Base-by-base conservation (phyloP, 1,284 basidiomycete genomes). In the Sphagnurus paluster region DNA sequence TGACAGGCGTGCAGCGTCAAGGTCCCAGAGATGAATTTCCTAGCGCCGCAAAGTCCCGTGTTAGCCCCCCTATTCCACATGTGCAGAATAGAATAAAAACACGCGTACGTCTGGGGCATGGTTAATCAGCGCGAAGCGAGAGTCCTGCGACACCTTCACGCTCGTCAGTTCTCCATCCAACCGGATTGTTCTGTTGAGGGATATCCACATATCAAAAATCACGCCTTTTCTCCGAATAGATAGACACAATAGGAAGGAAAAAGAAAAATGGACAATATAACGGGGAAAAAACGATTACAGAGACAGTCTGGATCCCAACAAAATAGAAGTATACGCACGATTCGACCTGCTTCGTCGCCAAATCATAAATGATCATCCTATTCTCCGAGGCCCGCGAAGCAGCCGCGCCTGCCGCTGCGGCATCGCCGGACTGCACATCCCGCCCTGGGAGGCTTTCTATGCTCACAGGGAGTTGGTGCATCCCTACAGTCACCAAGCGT, bases 21-120 rank as follows among this genome's bases (percentile, higher is more conserved):
- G 76, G 61, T 93, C 86, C 84, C 90, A 93, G 52, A 98, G 68
- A 57, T 93, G 86, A 37, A 98, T 79, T 69, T 97, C 93, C 91
- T 96, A 59, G 29, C 46, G 37, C 36, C 19, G n/a, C 20, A 13
- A 4, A 16, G 25, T 14, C 10, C 14, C 17, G 32, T 16, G 10
- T 17, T 2, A n/a, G n/a, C n/a, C n/a, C 10, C 32, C 30, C 23
- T n/a, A 34, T 26, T 21, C 35, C 10, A 19, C n/a, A 32, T 32
- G 7, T n/a, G 13, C 20, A 29, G n/a, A 17, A n/a, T n/a, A 3
- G 16, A 5, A 17, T 10, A 29, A 14, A 44, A 44, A 53, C 52
- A 37, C 54, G 72, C 87, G 75, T 64, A 93, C 90, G 66, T 92
- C 83, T 9, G 90, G 90, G 30, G 89, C 79, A 61, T 90, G 88